Base-by-base conservation (phyloP, 306 rosid species). In the Lagenaria siceraria region DNA sequence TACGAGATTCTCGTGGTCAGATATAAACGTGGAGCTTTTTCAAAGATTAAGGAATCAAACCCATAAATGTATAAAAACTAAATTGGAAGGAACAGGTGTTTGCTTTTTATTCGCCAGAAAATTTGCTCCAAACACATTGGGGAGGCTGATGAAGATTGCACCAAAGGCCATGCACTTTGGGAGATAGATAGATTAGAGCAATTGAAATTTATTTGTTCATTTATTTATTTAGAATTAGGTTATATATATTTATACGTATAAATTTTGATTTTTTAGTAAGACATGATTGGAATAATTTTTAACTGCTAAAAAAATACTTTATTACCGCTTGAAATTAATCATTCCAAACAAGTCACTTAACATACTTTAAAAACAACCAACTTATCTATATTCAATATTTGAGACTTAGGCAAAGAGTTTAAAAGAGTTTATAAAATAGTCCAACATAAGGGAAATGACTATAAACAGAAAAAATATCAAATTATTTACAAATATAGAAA, bases 21-120 rank as follows among this genome's bases (percentile, higher is more conserved):
- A 82, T 29, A 33, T 64, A 4, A 36, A 64, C 24, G 76, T 64
- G 69, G 81, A 52, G 76, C 75, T 82, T 10, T 55, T 82, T 36
- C 66, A 31, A 10, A 54, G 12, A 36, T 40, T 62, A 35, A 82
- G 81, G 75, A 73, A 51, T 49, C 78, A 59, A 18, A 24, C 24
- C 3, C 56, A 24, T 6, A n/a, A 29, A 31, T 78, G 81, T 78
- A 48, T 17, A 31, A 49, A 82, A 71, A 71, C 9, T 55, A 63
- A 31, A 18, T 64, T 62, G 53, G 40, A 53, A 8, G 24, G 70
- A 25, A 73, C 76, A 63, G 18, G 61, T 63, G 46, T 82, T 12
- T 78, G 84, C 75, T 82, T 62, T 33, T 25, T 82, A 55, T 82
- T 82, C 27, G 84, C 84, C 1, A 65, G 84, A 22, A 82, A 82